Evolutionary conservation across 371 early-diverging fungal species (phyloP).

Genomic region (Coemansia sp.): DNA sequence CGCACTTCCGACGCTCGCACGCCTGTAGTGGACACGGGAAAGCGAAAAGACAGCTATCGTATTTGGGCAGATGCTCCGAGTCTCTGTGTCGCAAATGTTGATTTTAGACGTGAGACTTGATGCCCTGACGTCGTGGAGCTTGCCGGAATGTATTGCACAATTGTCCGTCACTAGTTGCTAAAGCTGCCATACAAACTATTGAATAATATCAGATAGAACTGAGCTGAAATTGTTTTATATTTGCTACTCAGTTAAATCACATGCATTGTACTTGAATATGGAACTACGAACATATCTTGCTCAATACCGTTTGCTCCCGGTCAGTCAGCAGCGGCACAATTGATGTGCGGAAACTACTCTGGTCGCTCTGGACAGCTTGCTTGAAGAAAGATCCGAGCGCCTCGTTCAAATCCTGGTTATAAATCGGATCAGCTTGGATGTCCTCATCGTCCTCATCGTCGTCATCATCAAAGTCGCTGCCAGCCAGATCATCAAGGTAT

Average conservation of each 20-base stretch:
- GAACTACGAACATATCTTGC: slow-evolving; percentile 10
- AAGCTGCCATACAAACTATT: too few relatives aligned
- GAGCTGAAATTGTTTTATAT: too few relatives aligned
- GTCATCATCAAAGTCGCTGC: slow-evolving; percentile 54
- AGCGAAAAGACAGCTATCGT: too few relatives aligned
- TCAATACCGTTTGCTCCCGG: slow-evolving; percentile 12
- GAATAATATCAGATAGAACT: too few relatives aligned
- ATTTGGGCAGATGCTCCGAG: too few relatives aligned
- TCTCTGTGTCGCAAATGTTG: too few relatives aligned
- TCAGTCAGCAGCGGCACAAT: slow-evolving; percentile 32
- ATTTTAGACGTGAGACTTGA: too few relatives aligned
- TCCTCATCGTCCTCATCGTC: slow-evolving; percentile 70
- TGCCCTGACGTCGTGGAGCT: too few relatives aligned
- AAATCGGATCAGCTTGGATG: slow-evolving; percentile 30
- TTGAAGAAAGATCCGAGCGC: slow-evolving; percentile 71
- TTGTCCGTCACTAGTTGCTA: too few relatives aligned
- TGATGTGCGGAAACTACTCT: slow-evolving; percentile 19
- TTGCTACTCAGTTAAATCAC: too few relatives aligned
- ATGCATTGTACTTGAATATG: neutral
- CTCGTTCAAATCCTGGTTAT: slow-evolving; percentile 51
- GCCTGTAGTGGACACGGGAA: neutral
- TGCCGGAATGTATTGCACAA: too few relatives aligned
- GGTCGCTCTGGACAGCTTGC: slow-evolving; percentile 62
- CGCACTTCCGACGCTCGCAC: neutral
- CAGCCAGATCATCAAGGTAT: slow-evolving; percentile 4